Evolutionary conservation across 2,329 filamentous ascomycete genomes (phyloP).

Genomic region (Aspergillus pseudoterreus): DNA sequence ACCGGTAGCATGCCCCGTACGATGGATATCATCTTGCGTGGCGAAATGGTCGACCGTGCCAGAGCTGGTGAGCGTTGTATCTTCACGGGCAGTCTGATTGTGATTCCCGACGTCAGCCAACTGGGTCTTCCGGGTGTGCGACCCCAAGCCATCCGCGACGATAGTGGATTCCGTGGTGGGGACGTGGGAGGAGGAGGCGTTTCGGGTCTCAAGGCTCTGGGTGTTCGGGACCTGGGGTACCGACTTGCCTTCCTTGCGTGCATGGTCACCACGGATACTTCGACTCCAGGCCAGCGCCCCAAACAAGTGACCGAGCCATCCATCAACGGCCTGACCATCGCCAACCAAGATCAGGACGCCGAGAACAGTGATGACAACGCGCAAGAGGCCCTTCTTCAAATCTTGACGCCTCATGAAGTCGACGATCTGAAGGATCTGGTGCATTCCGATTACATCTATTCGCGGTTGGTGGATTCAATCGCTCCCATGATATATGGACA

Average conservation of each 20-base stretch:
- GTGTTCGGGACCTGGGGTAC: constrained; percentile 93
- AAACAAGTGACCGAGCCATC: constrained; percentile 69
- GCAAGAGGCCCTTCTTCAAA: constrained; percentile 81
- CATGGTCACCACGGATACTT: constrained; percentile 89
- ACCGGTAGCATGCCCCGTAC: constrained; percentile 98
- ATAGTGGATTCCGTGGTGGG: constrained; percentile 67
- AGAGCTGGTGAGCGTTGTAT: constrained; percentile 98
- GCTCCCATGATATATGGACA: constrained; percentile 97
- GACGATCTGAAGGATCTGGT: constrained; percentile 91
- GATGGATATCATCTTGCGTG: constrained; percentile 92
- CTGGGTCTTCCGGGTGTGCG: constrained; percentile 82
- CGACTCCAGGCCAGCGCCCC: constrained; percentile 70
- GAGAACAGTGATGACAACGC: constrained; percentile 80
- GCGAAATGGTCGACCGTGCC: constrained; percentile 94
- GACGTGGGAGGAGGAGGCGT: constrained; percentile 84
- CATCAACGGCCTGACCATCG: constrained; percentile 76
- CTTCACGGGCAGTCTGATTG: constrained; percentile 92
- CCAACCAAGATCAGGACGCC: constrained; percentile 67
- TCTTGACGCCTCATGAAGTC: constrained; percentile 81
- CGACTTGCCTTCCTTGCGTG: constrained; percentile 93
- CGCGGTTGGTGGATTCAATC: constrained; percentile 84
- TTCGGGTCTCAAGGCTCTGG: constrained; percentile 82
- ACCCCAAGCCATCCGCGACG: constrained; percentile 80
- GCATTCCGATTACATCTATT: constrained; percentile 92
- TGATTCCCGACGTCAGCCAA: constrained; percentile 95